phyloP scores from a whole-genome alignment of 1,139 yeast species.

The Suhomyces panamericanus region DNA sequence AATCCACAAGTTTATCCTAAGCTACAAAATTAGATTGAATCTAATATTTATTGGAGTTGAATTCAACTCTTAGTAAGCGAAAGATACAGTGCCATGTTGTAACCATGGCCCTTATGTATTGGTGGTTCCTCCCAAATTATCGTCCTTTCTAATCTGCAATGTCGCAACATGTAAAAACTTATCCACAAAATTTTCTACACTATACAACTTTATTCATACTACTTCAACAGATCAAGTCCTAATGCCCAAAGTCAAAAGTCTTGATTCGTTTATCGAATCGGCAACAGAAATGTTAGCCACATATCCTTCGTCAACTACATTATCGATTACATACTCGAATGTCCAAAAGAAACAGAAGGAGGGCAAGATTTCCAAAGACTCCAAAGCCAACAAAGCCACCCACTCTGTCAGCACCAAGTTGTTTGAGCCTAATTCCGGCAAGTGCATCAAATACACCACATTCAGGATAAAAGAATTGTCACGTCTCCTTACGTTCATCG shows the following conservation, averaged over 20 bases:
- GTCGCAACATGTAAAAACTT: slow-evolving; percentile 7
- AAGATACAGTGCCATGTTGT: too few species aligned
- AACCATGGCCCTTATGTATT: too few species aligned
- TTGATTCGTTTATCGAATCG: slow-evolving; percentile 39
- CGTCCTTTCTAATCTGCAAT: not conserved
- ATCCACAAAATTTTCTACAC: slow-evolving; percentile 8
- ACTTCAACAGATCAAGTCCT: not conserved
- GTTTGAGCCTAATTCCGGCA: slow-evolving; percentile 69
- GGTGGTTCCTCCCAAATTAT: too few species aligned
- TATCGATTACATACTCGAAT: slow-evolving; percentile 42
- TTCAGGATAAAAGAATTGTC: slow-evolving; percentile 75
- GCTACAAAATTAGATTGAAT: too few species aligned
- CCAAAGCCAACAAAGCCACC: slow-evolving; percentile 25
- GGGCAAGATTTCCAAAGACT: slow-evolving; percentile 23
- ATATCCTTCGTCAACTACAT: slow-evolving; percentile 39
- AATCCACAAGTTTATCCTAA: too few species aligned
- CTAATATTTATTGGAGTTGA: too few species aligned
- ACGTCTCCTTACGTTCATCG: slow-evolving; percentile 75
- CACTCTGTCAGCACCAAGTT: slow-evolving; percentile 62
- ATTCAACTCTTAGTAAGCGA: too few species aligned
- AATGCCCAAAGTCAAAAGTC: slow-evolving; percentile 15
- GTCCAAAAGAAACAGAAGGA: slow-evolving; percentile 27
- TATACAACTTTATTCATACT: not conserved
- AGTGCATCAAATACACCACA: slow-evolving; percentile 62
- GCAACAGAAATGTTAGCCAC: slow-evolving; percentile 38